phyloP scores from a whole-genome alignment of 1,284 basidiomycete species.

The Chiua sp. region DNA sequence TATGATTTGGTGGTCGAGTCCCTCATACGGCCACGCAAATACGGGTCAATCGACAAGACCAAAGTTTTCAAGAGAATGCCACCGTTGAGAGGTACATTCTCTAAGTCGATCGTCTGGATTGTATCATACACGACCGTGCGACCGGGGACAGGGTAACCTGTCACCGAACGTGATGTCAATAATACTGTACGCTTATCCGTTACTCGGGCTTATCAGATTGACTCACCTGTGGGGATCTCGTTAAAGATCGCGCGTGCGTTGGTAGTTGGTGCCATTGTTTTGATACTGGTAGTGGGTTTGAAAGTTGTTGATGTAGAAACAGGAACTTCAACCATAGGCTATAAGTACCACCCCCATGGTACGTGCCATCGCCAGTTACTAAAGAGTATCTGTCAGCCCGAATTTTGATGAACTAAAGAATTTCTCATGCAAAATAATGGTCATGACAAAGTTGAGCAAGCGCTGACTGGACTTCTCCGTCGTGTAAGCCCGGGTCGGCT shows the following conservation, averaged over 20 bases:
- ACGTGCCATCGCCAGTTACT: too few relatives aligned
- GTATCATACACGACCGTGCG: slow-evolving; percentile 35
- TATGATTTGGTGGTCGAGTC: slow-evolving; percentile 16
- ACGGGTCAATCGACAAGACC: slow-evolving; percentile 34
- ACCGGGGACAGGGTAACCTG: slow-evolving; percentile 23
- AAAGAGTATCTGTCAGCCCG: too few relatives aligned
- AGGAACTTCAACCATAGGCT: too few relatives aligned
- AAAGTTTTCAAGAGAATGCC: slow-evolving; percentile 46
- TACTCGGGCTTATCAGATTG: neutral
- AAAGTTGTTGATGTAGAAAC: too few relatives aligned
- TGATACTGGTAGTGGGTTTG: too few relatives aligned
- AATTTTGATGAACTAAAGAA: too few relatives aligned
- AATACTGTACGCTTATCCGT: too few relatives aligned
- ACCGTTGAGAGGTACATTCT: slow-evolving; percentile 41
- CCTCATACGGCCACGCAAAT: slow-evolving; percentile 41
- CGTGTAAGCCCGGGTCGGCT: too few relatives aligned
- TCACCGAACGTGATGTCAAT: slow-evolving; percentile 10
- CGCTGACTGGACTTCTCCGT: too few relatives aligned
- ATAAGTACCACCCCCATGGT: too few relatives aligned
- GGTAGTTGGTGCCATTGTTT: slow-evolving; percentile 12
- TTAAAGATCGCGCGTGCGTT: slow-evolving; percentile 19
- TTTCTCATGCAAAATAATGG: too few relatives aligned
- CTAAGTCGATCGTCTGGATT: slow-evolving; percentile 44
- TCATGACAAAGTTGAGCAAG: too few relatives aligned
- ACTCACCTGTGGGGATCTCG: slow-evolving; percentile 22